Evolutionary conservation across 106 monocot species (phyloP).

Genomic region (Acorus gramineus): DNA sequence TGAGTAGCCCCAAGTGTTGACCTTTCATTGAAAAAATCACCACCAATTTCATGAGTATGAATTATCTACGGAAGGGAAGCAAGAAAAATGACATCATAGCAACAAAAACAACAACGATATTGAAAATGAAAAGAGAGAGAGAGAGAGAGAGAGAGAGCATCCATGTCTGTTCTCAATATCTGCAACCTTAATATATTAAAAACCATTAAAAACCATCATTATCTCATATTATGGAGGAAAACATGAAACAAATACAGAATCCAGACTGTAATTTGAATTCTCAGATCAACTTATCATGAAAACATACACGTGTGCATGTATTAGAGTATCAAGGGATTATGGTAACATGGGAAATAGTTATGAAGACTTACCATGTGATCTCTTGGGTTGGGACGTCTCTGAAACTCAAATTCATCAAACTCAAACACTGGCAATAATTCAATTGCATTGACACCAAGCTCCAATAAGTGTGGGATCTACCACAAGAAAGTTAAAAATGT

Average conservation of each 20-base stretch:
- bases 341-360: too few relatives aligned
- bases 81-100: neutral
- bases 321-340: too few relatives aligned
- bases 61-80: neutral
- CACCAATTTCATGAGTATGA: neutral
- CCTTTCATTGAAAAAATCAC: conserved; percentile 25
- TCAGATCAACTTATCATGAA: too few relatives aligned
- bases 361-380: conserved; percentile 66
- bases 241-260: too few relatives aligned
- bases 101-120: neutral
- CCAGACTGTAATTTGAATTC: too few relatives aligned
- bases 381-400: conserved; percentile 77
- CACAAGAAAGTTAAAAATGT: conserved; percentile 2
- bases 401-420: conserved; percentile 95
- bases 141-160: neutral
- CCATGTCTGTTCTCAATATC: too few relatives aligned
- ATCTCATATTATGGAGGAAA: too few relatives aligned
- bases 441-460: conserved; percentile 93
- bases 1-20: conserved; percentile 99
- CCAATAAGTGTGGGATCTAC: conserved; percentile 91
- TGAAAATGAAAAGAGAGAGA: neutral
- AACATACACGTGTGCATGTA: too few relatives aligned
- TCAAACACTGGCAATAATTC: conserved; percentile 95
- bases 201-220: too few relatives aligned
- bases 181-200: too few relatives aligned